Conservation (phyloP, 805 yeast genomes). For the Candida methanosorbosa region DNA sequence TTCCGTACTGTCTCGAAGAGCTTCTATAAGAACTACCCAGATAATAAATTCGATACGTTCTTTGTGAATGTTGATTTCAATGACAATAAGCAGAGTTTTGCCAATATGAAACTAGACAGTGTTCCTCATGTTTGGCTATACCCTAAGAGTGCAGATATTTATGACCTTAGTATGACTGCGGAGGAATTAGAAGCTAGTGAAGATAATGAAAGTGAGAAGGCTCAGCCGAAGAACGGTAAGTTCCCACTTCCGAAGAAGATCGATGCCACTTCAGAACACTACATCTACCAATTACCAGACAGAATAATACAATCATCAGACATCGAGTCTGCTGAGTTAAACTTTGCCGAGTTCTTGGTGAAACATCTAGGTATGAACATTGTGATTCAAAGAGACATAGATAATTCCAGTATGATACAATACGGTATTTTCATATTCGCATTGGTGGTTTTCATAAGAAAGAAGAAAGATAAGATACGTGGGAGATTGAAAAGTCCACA, state of each 20-base stretch:
- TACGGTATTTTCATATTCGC: constrained; percentile 39
- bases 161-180: constrained; percentile 24
- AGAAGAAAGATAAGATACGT: constrained; percentile 28
- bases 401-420: constrained; percentile 29
- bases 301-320: constrained; percentile 11
- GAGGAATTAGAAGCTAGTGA: constrained; percentile 12
- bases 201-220: constrained; percentile 13
- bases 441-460: constrained; percentile 38
- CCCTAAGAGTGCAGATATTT: constrained; percentile 26
- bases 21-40: constrained; percentile 35
- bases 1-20: constrained; percentile 32
- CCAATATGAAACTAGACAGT: constrained; percentile 32
- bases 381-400: constrained; percentile 33
- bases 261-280: constrained; percentile 16
- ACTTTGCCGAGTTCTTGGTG: constrained; percentile 47
- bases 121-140: constrained; percentile 65
- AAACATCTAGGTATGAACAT: constrained; percentile 35
- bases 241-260: constrained; percentile 8
- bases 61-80: constrained; percentile 45
- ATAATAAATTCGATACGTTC: constrained; percentile 29
- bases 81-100: constrained; percentile 32
- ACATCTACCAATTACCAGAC: constrained; percentile 14
- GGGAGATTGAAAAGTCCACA: constrained; percentile 1
- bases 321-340: constrained; percentile 28
- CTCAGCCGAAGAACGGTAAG: constrained; percentile 7